Base-by-base conservation (phyloP, 768 basidiomycete species). In the Asterophora parasitica region DNA sequence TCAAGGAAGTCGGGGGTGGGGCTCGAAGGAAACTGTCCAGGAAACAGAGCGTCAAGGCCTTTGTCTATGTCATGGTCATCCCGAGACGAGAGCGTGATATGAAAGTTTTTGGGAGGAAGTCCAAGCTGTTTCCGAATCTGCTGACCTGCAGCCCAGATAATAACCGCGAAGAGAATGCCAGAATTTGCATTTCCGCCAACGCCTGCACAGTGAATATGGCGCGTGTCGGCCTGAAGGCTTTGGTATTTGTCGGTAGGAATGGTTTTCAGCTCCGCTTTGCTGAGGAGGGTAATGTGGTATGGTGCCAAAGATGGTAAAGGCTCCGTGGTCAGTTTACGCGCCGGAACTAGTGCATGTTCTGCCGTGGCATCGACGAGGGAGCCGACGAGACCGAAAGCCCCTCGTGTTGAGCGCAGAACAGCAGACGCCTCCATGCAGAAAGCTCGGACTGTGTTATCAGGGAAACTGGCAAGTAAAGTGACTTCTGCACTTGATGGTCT, bases 141-240 rank as follows among this genome's bases (percentile, higher is more conserved):
- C 51, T 81, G 77, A 5, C 76, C 79, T 9, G 71, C 69, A 20
- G 76, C 75, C 77, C 79, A 80, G 2, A 81, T 63, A n/a, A 81
- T 62, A 7, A 78, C 72, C 13, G 76, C 67, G 56, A 75, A 81
- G 52, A 61, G 68, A n/a, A 72, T 64, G 1, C 60, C 63, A n/a
- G 50, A 27, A 7, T 50, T 42, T 1, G 50, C 41, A 37, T 60
- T 64, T n/a, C 70, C 71, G 9, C 75, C 75, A 6, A 74, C 47
- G 6, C 76, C 75, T n/a, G 65, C 56, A 32, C 60, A 37, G 40
- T 67, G 66, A n/a, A 78, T 42, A 34, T 66, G 55, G 7, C 49
- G 58, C 4, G 59, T 56, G 50, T 68, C 65, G 2, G 47, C 51
- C n/a, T 57, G 45, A 23, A 64, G 44, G 2, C 52, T 50, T n/a